Percentiles rank a stretch among this genome's conserved stretches.
phyloP scores from a whole-genome alignment of 805 yeast genomes.

The Saccharomycopsis sp. region DNA sequence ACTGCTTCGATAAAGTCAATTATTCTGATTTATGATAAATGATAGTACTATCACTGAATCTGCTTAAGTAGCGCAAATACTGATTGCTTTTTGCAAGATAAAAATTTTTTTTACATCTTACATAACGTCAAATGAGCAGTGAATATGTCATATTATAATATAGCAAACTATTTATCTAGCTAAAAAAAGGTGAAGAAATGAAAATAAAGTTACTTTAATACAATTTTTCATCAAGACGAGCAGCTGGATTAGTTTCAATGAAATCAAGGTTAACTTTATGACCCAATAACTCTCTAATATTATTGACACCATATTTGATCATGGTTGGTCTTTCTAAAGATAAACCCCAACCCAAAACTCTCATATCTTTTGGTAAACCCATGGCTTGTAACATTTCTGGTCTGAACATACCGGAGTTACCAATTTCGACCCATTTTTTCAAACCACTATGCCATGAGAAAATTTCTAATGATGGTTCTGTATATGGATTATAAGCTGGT shows the following conservation, averaged over 20 bases:
- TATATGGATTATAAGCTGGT: constrained; percentile 98
- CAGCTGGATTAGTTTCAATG: constrained; percentile 94
- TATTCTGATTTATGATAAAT: too few relatives aligned
- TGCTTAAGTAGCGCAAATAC: too few relatives aligned
- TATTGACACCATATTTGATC: constrained; percentile 94
- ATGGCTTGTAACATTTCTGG: constrained; percentile 98
- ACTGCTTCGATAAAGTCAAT: too few relatives aligned
- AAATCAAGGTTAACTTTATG: constrained; percentile 93
- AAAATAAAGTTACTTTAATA: too few relatives aligned
- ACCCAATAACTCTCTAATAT: constrained; percentile 93
- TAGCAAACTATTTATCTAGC: too few relatives aligned
- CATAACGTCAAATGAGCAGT: too few relatives aligned
- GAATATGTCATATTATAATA: too few relatives aligned
- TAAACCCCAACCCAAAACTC: constrained; percentile 96
- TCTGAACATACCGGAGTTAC: constrained; percentile 99
- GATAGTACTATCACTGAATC: too few relatives aligned
- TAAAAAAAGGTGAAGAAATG: too few relatives aligned
- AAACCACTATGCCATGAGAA: constrained; percentile 94
- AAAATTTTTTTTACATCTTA: too few relatives aligned
- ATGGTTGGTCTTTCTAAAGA: constrained; percentile 97
- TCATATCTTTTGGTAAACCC: constrained; percentile 92
- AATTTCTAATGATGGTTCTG: constrained; percentile 97
- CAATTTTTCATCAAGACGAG: constrained; percentile 80
- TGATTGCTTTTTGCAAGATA: too few relatives aligned
- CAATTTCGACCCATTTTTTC: constrained; percentile 97